These are phyloP conservation scores for Leccinum ochraceum DNA, from an alignment of 768 basidiomycete species.

Conservation along the genomic window DNA sequence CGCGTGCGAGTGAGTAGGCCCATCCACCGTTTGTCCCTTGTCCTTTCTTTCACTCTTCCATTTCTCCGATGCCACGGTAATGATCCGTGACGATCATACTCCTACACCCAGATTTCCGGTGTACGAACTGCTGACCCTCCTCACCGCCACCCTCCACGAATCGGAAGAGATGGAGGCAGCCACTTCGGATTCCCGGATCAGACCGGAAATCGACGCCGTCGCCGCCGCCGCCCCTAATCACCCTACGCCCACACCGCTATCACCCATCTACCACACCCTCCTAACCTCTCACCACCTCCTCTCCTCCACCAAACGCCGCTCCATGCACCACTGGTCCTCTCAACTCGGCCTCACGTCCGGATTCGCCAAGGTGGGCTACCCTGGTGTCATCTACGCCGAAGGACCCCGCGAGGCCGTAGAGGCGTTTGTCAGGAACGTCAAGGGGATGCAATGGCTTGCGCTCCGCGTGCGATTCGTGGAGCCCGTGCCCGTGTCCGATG, in stretches of 20 bases:
- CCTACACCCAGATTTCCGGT: constrained; percentile 50
- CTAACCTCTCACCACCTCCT: constrained; percentile 75
- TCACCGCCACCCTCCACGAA: constrained; percentile 60
- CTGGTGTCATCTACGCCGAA: constrained; percentile 74
- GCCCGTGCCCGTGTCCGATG: constrained; percentile 16
- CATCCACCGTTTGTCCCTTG: not conserved
- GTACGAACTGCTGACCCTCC: constrained; percentile 57
- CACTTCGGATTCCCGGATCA: not conserved
- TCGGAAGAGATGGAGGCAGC: not conserved
- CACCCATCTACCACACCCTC: constrained; percentile 52
- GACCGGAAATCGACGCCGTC: not conserved
- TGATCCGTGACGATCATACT: not conserved
- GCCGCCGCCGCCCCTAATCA: not conserved
- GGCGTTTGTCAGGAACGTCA: constrained; percentile 66
- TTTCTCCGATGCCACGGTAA: not conserved
- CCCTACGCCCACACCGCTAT: not conserved
- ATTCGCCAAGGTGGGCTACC: constrained; percentile 76
- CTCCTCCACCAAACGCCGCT: constrained; percentile 62
- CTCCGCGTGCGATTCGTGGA: constrained; percentile 63
- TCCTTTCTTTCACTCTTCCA: not conserved
- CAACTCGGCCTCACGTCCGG: constrained; percentile 52
- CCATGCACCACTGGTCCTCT: constrained; percentile 55
- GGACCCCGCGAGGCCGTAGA: constrained; percentile 53
- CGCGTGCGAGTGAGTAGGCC: constrained; percentile 27
- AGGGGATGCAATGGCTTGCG: constrained; percentile 79